A percentile compares a stretch with the other conserved stretches of the same genome.
phyloP scores from a whole-genome alignment of 345 rosid species.

The Eucalyptus victrix region DNA sequence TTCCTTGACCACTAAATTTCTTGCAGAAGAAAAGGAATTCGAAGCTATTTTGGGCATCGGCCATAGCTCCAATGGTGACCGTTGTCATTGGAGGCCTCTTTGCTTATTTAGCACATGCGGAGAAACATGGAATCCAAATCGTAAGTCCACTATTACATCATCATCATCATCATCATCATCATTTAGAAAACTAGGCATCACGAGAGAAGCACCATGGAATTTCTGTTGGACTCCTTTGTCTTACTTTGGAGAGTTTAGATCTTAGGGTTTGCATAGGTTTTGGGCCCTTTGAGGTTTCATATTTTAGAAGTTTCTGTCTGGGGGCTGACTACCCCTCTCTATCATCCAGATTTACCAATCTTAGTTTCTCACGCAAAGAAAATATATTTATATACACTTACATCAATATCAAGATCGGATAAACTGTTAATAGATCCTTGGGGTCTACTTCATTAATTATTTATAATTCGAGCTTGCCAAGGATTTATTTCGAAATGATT shows the following conservation, averaged over 20 bases:
- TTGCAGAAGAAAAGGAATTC: slow-evolving; percentile 57
- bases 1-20: neutral
- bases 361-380: too few relatives aligned
- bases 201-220: neutral
- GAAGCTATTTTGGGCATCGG: slow-evolving; percentile 78
- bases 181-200: neutral
- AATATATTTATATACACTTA: neutral
- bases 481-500: neutral
- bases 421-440: neutral
- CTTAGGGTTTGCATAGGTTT: neutral
- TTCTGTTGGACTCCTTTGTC: neutral
- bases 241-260: neutral
- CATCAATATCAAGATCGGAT: neutral
- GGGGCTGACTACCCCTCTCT: neutral
- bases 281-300: neutral
- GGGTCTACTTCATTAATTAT: neutral
- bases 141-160: slow-evolving; percentile 13
- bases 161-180: neutral
- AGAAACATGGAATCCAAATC: slow-evolving; percentile 53
- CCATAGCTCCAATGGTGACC: slow-evolving; percentile 63
- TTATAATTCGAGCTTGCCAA: neutral
- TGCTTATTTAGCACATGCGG: slow-evolving; percentile 41
- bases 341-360: too few relatives aligned
- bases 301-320: neutral
- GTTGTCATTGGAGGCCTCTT: slow-evolving; percentile 55